Evolutionary conservation across 345 rosid species (phyloP).

Genomic region (Hibiscus syriacus): DNA sequence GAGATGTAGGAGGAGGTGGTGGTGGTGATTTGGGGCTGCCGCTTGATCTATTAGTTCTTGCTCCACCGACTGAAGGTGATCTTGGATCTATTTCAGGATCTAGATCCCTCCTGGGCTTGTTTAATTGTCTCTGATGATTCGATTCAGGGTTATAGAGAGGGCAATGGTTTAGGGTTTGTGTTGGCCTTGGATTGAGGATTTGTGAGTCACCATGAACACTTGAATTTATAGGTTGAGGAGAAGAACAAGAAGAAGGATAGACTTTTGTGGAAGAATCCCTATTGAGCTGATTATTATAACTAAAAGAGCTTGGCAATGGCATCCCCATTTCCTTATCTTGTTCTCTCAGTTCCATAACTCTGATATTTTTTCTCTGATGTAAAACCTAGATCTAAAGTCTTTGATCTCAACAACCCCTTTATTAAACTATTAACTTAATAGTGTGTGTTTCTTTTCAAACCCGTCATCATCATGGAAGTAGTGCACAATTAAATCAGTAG

Average conservation of each 20-base stretch:
- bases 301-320: constrained; percentile 19
- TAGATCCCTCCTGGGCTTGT: constrained; percentile 22
- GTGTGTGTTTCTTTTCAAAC: constrained; percentile 1
- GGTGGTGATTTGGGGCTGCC: constrained; percentile 23
- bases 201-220: constrained; percentile 1
- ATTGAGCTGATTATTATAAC: constrained; percentile 16
- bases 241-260: constrained; percentile 1
- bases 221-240: constrained; percentile 16
- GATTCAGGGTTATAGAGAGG: constrained; percentile 15
- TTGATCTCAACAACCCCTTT: constrained; percentile 2
- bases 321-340: constrained; percentile 26
- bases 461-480: not conserved
- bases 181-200: not conserved
- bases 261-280: constrained; percentile 29
- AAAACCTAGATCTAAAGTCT: constrained; percentile 11
- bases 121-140: constrained; percentile 9
- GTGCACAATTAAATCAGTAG: constrained; percentile 7
- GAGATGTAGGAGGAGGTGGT: constrained; percentile 13
- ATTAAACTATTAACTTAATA: not conserved
- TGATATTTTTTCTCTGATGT: constrained; percentile 3
- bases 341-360: constrained; percentile 35
- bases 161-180: not conserved
- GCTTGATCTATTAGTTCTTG: constrained; percentile 15
- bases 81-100: constrained; percentile 18
- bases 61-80: not conserved